Percentiles rank a stretch among this genome's conserved stretches.
These are phyloP conservation scores for Trypanosoma vivax DNA, from an alignment of 208 protist genomes.

Conservation along the genomic window DNA sequence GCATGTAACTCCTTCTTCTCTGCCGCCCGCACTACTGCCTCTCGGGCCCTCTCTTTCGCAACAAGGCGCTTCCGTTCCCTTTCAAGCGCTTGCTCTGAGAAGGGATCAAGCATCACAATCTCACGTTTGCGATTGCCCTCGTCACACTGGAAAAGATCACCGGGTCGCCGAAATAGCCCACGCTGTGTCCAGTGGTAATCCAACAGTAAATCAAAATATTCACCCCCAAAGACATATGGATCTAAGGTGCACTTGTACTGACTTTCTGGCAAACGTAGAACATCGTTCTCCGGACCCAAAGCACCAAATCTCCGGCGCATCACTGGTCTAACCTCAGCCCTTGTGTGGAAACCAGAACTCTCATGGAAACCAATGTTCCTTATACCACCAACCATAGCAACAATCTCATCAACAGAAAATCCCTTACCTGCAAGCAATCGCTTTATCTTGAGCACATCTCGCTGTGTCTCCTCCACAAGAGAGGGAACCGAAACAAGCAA, in stretches of 20 bases:
- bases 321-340: slow-evolving; percentile 56
- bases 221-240: slow-evolving; percentile 80
- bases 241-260: slow-evolving; percentile 71
- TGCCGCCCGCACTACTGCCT: slow-evolving; percentile 24
- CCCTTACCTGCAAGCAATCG: slow-evolving; percentile 58
- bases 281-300: slow-evolving; percentile 31
- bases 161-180: slow-evolving; percentile 20
- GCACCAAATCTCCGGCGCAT: slow-evolving; percentile 24
- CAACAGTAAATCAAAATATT: slow-evolving; percentile 81
- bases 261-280: slow-evolving; percentile 45
- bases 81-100: slow-evolving; percentile 59
- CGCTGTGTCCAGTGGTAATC: slow-evolving; percentile 74
- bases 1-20: slow-evolving; percentile 13
- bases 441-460: slow-evolving; percentile 74
- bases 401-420: slow-evolving; percentile 67
- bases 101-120: slow-evolving; percentile 67
- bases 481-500: slow-evolving; percentile 39
- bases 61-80: slow-evolving; percentile 31
- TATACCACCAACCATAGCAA: slow-evolving; percentile 60
- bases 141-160: slow-evolving; percentile 36
- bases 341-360: slow-evolving; percentile 66
- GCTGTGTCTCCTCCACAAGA: slow-evolving; percentile 38
- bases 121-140: slow-evolving; percentile 62
- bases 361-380: slow-evolving; percentile 76
- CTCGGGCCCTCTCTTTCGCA: slow-evolving; percentile 32